Conservation (phyloP, 768 basidiomycete species). For the Suillus occidentalis region DNA sequence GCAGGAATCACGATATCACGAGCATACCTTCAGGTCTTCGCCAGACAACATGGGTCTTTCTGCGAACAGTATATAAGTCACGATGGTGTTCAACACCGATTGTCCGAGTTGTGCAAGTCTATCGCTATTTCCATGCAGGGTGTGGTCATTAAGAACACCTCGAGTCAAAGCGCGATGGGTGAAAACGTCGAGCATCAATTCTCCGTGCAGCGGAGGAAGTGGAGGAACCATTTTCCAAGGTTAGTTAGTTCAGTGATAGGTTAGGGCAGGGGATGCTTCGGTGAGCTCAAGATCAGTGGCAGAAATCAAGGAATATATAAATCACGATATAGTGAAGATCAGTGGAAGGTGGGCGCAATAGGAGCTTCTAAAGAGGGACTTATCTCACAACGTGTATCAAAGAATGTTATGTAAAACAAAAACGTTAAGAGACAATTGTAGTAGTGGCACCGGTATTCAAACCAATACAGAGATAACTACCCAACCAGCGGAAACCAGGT, state of each 20-base stretch:
- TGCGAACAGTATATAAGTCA: constrained; percentile 50
- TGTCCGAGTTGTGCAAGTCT: constrained; percentile 61
- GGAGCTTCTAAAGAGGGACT: constrained; percentile 1
- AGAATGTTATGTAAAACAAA: background rate
- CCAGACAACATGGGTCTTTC: constrained; percentile 44
- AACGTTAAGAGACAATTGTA: background rate
- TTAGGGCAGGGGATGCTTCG: background rate
- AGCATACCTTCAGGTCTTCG: constrained; percentile 44
- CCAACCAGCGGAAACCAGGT: background rate
- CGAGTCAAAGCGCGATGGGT: constrained; percentile 40
- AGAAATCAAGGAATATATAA: background rate
- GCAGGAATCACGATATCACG: background rate
- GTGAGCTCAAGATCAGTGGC: background rate
- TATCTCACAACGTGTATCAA: background rate
- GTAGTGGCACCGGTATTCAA: background rate
- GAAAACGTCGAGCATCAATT: constrained; percentile 59
- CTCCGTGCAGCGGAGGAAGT: constrained; percentile 56
- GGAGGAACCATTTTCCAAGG: constrained; percentile 33
- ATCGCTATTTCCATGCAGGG: constrained; percentile 42
- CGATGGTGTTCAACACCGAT: constrained; percentile 49
- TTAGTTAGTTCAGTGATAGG: background rate
- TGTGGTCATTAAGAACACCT: constrained; percentile 3
- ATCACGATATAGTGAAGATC: background rate
- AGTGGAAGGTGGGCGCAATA: background rate
- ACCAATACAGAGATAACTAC: background rate